Evolutionary conservation across 1,284 basidiomycete species (phyloP).

Genomic region (Takashimella tepidaria): DNA sequence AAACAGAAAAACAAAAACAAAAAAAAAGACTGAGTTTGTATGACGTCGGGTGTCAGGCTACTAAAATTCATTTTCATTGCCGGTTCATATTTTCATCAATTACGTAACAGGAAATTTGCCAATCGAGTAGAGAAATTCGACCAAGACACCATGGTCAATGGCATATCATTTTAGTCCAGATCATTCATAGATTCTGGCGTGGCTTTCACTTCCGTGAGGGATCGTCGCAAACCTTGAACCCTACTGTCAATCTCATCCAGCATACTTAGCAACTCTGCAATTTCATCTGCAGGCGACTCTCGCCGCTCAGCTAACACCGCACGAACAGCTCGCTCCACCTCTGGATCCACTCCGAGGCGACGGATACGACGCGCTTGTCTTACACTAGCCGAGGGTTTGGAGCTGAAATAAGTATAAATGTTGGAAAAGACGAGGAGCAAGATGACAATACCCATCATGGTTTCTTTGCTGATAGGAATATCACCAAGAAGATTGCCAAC

Average conservation of each 20-base stretch:
- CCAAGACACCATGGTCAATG: too few species aligned
- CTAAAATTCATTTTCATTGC: too few species aligned
- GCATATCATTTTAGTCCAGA: neutral
- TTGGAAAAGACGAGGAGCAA: constrained; percentile 69
- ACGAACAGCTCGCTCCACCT: constrained; percentile 29
- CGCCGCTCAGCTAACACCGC: constrained; percentile 19
- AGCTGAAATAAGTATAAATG: constrained; percentile 41
- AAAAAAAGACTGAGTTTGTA: neutral
- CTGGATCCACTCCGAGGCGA: constrained; percentile 11
- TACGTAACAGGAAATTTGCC: too few species aligned
- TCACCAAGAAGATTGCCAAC: constrained; percentile 66
- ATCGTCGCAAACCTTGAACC: constrained; percentile 10
- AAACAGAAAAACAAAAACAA: too few species aligned
- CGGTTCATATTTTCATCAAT: too few species aligned
- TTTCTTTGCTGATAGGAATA: constrained; percentile 43
- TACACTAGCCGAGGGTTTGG: constrained; percentile 17
- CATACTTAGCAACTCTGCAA: constrained; percentile 24
- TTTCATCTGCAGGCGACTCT: constrained; percentile 21
- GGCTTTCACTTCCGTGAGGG: neutral
- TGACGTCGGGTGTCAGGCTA: neutral
- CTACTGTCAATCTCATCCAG: constrained; percentile 34
- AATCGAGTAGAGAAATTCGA: too few species aligned
- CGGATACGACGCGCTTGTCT: constrained; percentile 13
- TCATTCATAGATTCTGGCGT: neutral
- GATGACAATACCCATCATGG: constrained; percentile 67